Percentiles rank a stretch among this genome's conserved stretches.
phyloP scores from a whole-genome alignment of 2,329 filamentous ascomycete genomes.

The Beauveria medogensis region DNA sequence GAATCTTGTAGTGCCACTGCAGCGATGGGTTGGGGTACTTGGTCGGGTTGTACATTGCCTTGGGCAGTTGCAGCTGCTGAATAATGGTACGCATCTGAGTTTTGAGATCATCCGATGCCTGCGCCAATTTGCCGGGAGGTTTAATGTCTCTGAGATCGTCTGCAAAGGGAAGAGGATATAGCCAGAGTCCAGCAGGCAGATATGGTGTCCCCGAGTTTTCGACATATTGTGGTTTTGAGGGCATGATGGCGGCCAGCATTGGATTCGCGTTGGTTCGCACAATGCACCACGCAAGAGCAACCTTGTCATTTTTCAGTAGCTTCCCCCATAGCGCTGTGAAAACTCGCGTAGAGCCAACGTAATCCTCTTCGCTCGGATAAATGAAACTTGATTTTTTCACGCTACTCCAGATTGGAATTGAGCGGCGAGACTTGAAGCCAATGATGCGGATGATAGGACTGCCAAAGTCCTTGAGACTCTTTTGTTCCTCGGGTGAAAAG shows the following conservation, averaged over 20 bases:
- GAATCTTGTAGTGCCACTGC: conserved; percentile 94
- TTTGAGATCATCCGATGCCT: conserved; percentile 61
- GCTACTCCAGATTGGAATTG: conserved; percentile 76
- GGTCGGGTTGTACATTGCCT: conserved; percentile 70
- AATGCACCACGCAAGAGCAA: conserved; percentile 86
- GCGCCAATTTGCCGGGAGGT: conserved; percentile 43
- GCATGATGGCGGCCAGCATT: conserved; percentile 70
- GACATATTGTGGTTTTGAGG: conserved; percentile 59
- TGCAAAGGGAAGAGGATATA: conserved; percentile 78
- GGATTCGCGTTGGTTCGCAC: conserved; percentile 74
- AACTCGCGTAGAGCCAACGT: conserved; percentile 82
- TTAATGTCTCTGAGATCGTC: conserved; percentile 79
- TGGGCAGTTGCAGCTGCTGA: conserved; percentile 82
- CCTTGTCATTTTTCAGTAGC: conserved; percentile 67
- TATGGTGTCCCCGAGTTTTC: conserved; percentile 59
- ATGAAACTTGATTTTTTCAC: conserved; percentile 84
- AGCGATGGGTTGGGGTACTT: conserved; percentile 88
- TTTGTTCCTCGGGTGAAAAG: conserved; percentile 79
- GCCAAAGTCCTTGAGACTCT: conserved; percentile 69
- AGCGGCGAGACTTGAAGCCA: conserved; percentile 77
- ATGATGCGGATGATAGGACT: conserved; percentile 78
- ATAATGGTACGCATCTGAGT: conserved; percentile 77
- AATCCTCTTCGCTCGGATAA: conserved; percentile 86
- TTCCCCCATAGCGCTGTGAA: conserved; percentile 90
- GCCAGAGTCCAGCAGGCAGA: conserved; percentile 78